phyloP scores from a whole-genome alignment of 345 rosid species.

The Brassica carinata region DNA sequence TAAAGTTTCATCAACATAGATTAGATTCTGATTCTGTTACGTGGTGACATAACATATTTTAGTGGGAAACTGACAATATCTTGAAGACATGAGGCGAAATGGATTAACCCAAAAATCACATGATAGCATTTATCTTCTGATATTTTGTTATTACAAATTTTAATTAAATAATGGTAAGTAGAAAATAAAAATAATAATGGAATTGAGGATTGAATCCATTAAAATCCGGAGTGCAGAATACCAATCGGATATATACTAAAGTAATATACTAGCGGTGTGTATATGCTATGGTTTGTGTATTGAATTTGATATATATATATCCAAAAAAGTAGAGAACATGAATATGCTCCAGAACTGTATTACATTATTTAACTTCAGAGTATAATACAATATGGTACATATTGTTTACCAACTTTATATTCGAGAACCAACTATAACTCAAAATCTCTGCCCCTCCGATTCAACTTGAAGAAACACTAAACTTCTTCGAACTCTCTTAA shows the following conservation, averaged over 20 bases:
- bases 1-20: neutral
- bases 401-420: slow-evolving; percentile 15
- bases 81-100: neutral
- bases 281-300: neutral
- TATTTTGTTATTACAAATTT: neutral
- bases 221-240: neutral
- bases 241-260: neutral
- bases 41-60: neutral
- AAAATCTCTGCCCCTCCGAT: slow-evolving; percentile 2
- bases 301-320: neutral
- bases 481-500: slow-evolving; percentile 13
- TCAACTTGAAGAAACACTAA: neutral
- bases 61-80: neutral
- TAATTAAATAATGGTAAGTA: neutral
- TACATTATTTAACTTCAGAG: slow-evolving; percentile 25
- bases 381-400: slow-evolving; percentile 7
- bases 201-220: neutral
- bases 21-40: neutral
- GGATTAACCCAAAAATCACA: neutral
- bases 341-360: slow-evolving; percentile 21
- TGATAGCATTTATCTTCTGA: neutral
- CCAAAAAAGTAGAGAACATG: neutral
- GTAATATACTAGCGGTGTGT: neutral
- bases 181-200: neutral
- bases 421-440: slow-evolving; percentile 14